Evolutionary conservation across 2,329 filamentous ascomycete species (phyloP).

Genomic region (Epichloe typhina): DNA sequence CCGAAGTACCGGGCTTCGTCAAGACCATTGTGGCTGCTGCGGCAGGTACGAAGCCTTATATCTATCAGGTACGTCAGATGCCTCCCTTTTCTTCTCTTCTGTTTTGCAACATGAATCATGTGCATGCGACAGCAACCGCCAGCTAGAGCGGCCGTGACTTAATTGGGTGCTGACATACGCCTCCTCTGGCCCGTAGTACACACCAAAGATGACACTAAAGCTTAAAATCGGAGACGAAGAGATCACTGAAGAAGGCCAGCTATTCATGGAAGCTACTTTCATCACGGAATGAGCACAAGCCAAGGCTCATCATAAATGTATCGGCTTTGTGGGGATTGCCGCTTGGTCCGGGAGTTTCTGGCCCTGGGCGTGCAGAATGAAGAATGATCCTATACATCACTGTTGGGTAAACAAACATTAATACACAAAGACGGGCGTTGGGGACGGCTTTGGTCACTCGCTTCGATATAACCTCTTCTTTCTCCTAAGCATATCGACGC

Average conservation of each 20-base stretch:
- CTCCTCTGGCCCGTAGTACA: conserved; percentile 44
- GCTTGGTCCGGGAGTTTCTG: neutral
- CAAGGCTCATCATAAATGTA: neutral
- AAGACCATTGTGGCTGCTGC: conserved; percentile 85
- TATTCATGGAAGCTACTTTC: conserved; percentile 93
- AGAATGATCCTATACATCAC: conserved; percentile 5
- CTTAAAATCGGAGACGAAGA: conserved; percentile 75
- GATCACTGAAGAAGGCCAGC: conserved; percentile 59
- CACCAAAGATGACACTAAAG: conserved; percentile 59
- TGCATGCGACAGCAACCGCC: neutral
- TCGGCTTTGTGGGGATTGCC: neutral
- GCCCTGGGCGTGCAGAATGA: neutral
- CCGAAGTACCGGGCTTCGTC: conserved; percentile 87
- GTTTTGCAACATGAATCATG: neutral
- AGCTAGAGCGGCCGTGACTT: neutral
- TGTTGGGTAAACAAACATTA: conserved; percentile 9
- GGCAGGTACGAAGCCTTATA: conserved; percentile 89
- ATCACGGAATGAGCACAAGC: conserved; percentile 48
- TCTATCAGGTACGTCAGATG: conserved; percentile 63
- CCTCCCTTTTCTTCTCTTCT: no score
- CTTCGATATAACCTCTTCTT: conserved; percentile 8
- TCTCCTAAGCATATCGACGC: conserved; percentile 5
- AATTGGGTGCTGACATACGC: neutral
- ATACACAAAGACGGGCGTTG: conserved; percentile 11
- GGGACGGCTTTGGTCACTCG: conserved; percentile 14